Base-by-base conservation (phyloP, 768 basidiomycete species). In the Hebeloma cylindrosporum region DNA sequence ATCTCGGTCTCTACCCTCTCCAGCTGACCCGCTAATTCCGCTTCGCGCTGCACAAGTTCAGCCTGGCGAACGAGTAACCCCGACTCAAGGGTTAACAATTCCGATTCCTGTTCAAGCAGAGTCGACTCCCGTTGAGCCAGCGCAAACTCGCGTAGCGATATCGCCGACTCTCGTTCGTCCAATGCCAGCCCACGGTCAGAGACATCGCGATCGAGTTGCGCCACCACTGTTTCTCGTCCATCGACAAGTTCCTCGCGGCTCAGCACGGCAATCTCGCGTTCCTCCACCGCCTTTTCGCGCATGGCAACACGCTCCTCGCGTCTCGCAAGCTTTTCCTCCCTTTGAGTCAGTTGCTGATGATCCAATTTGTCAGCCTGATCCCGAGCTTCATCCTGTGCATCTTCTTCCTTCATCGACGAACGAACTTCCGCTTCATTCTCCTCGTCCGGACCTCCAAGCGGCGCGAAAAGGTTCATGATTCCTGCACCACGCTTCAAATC, bases 381-480 rank as follows among this genome's bases (percentile, higher is more conserved):
- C 11, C 29, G 34, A 1, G 21, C 25, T 27, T 22, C 8, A 9
- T 37, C 23, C 20, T 20, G 35, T 29, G 25, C 2, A 3, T 7
- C n/a, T 0, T 32, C 18, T 9, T 38, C 34, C 16, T 25, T 21
- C 29, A 30, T 36, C 10, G 42, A 21, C 23, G n/a, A n/a, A n/a
- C 36, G 29, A 27, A 20, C 22, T 23, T 35, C 16, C 17, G 20
- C 32, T 34, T 35, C 25, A 23, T 7, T 14, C 8, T 2, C 40
- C 9, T 32, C 40, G 2, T 32, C 38, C 25, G 40, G 40, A n/a
- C n/a, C n/a, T n/a, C n/a, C n/a, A 27, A 31, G 40, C 31, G 40
- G 40, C 3, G 49, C 45, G 21, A 53, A 53, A 21, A 53, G 29
- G 2, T 42, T 37, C 42, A 53, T 17, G 7, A 53, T 40, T 18